Evolutionary conservation across 208 protist species (phyloP).

Genomic region (Crithidia acanthocephali): DNA sequence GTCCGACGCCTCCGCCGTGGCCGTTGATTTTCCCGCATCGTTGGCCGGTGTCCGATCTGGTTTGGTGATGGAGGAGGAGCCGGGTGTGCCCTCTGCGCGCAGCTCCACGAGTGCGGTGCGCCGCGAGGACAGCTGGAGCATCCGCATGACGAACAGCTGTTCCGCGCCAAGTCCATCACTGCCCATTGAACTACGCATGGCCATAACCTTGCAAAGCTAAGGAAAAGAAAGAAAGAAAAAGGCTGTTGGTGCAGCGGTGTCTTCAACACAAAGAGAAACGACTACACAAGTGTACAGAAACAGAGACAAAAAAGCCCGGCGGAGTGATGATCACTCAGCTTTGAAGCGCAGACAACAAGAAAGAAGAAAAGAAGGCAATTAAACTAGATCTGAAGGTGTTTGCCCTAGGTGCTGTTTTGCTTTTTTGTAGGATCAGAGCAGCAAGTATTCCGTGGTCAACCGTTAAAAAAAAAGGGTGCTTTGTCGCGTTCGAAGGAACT

Average conservation of each 20-base stretch:
- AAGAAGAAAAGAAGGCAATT: conserved; percentile 5
- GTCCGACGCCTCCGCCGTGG: not conserved
- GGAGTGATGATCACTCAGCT: too few relatives aligned
- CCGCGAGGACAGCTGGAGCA: conserved; percentile 15
- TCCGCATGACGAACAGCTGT: conserved; percentile 18
- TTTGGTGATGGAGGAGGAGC: not conserved
- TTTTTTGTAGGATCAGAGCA: not conserved
- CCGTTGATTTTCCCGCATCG: not conserved
- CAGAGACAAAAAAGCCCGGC: too few relatives aligned
- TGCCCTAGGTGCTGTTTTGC: not conserved
- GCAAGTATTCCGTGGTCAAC: too few relatives aligned
- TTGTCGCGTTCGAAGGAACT: not conserved
- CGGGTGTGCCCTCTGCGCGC: not conserved
- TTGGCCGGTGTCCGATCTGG: not conserved
- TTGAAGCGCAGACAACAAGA: not conserved
- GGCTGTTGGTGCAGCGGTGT: not conserved
- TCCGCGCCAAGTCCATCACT: not conserved
- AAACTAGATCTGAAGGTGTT: not conserved
- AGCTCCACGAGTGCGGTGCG: conserved; percentile 9
- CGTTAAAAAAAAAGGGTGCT: not conserved
- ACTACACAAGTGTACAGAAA: too few relatives aligned
- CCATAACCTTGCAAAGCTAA: not conserved
- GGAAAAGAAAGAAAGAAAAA: not conserved
- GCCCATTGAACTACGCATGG: conserved; percentile 4
- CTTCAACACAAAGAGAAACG: too few relatives aligned